Evolutionary conservation across 2,329 filamentous ascomycete genomes (phyloP), one percentile per base, ranked within the genome.

Genomic region (Penicillium sp.): DNA sequence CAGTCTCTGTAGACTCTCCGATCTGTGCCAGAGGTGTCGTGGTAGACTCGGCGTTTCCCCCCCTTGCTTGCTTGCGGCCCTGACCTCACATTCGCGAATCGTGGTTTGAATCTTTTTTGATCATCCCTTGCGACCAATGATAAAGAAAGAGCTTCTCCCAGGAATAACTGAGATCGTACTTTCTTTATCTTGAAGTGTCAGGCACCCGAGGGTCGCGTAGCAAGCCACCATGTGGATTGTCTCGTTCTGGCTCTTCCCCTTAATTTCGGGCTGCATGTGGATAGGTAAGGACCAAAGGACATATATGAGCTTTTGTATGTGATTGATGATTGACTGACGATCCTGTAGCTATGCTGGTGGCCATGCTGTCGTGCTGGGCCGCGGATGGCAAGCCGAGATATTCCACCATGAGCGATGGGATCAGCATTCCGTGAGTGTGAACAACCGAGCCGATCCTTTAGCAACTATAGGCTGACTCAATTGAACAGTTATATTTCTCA

Each of bases 231-330:
- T 55, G 53, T 55, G 53, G 53, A 52, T 55, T 42, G 13, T 55
- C 14, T 55, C 53, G 10, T 55, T 55, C 36, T 55, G 53, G 53
- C 8, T 55, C 1, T 55, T 55, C 27, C 53, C 53, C 26, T 10
- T 55, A 14, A 29, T 55, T 9, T 45, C 53, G 10, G 53, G 53
- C 26, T 55, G 53, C 48, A 42, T 55, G 53, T 55, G 53, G 53
- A 30, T 55, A 46, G 47, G 53, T 55, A 29, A 52, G 53, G 14
- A 11, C 9, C n/a, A 13, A 32, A 23, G 23, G 3, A 5, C 11
- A 26, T 14, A 9, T n/a, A n/a, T 13, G n/a, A 38, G n/a, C 19
- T 2, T 16, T 30, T 16, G 7, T 26, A 26, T 3, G n/a, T 23
- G 14, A 19, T 8, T 16, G 3, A 47, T 23, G 14, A 19, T 8